phyloP scores from a whole-genome alignment of 169 alveolate genomes.

The Eimeria necatrix region DNA sequence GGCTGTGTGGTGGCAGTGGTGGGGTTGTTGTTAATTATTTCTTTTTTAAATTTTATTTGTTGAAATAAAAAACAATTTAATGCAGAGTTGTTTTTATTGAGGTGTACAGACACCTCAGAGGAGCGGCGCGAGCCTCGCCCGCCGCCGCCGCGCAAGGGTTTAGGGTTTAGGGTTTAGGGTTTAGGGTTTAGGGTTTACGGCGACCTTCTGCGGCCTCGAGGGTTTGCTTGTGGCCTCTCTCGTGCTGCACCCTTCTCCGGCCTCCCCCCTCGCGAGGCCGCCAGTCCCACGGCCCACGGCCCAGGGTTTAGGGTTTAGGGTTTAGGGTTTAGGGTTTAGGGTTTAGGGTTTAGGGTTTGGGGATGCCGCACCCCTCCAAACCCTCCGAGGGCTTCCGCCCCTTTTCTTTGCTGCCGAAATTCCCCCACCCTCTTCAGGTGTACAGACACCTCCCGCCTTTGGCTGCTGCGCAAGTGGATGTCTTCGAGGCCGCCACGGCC shows the following conservation, averaged over 20 bases:
- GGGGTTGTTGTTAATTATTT: constrained; percentile 41
- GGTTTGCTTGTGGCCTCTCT: too few relatives aligned
- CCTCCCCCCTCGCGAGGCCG: too few relatives aligned
- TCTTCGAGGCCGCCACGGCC: constrained; percentile 34
- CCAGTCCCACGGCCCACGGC: too few relatives aligned
- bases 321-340: constrained; percentile 32
- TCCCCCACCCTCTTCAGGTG: constrained; percentile 25
- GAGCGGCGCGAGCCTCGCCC: neutral
- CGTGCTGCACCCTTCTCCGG: too few relatives aligned
- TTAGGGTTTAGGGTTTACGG: constrained; percentile 12
- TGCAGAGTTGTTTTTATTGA: neutral
- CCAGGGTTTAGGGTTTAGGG: too few relatives aligned
- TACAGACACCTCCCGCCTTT: constrained; percentile 1
- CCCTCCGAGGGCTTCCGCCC: neutral
- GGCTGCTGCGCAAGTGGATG: neutral
- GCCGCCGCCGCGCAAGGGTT: constrained; percentile 25
- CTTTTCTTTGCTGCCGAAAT: neutral
- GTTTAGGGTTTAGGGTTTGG: constrained; percentile 40
- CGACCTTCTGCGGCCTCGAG: neutral
- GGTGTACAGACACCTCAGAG: constrained; percentile 31
- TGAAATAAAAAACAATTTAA: too few relatives aligned
- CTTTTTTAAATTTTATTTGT: neutral
- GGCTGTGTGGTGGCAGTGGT: constrained; percentile 9
- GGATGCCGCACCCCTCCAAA: constrained; percentile 47
- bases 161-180: constrained; percentile 35